These are phyloP conservation scores for Zalerion maritima DNA, from an alignment of 495 filamentous ascomycete species.

Conservation along the genomic window DNA sequence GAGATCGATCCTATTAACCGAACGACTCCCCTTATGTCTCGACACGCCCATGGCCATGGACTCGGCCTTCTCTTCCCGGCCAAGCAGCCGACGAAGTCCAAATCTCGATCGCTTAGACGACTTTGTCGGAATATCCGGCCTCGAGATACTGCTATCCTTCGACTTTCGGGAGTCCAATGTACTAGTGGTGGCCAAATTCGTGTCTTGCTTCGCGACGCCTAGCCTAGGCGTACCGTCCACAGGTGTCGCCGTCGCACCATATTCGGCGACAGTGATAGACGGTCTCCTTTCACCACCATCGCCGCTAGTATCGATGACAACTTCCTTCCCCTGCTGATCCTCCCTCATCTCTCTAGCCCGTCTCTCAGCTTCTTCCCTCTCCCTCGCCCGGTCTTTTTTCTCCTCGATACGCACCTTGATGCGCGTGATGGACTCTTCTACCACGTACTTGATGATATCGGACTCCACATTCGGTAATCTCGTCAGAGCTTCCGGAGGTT, in stretches of 20 bases:
- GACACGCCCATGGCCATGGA: constrained; percentile 12
- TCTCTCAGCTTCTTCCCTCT: too few relatives aligned
- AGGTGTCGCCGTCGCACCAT: too few relatives aligned
- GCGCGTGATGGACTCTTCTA: constrained; percentile 17
- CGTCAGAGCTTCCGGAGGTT: constrained; percentile 17
- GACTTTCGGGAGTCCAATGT: not conserved
- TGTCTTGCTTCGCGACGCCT: too few relatives aligned
- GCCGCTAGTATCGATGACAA: too few relatives aligned
- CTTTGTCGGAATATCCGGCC: constrained; percentile 5
- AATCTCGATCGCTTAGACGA: constrained; percentile 7
- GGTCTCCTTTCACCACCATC: too few relatives aligned
- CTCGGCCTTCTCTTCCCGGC: constrained; percentile 8
- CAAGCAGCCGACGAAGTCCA: constrained; percentile 11
- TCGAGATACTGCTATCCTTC: constrained; percentile 11
- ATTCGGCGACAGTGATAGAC: too few relatives aligned
- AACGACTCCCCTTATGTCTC: constrained; percentile 8
- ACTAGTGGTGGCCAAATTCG: too few relatives aligned
- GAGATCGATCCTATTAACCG: constrained; percentile 3
- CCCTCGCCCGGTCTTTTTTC: too few relatives aligned
- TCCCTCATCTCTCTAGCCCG: too few relatives aligned
- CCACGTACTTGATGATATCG: constrained; percentile 15
- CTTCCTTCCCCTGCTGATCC: too few relatives aligned
- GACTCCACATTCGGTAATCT: constrained; percentile 10
- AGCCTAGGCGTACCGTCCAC: too few relatives aligned
- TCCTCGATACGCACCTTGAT: constrained; percentile 18